A percentile compares a stretch with the other conserved stretches of the same genome.
phyloP scores from a whole-genome alignment of 495 filamentous ascomycete species.

The Neurospora hispaniola region DNA sequence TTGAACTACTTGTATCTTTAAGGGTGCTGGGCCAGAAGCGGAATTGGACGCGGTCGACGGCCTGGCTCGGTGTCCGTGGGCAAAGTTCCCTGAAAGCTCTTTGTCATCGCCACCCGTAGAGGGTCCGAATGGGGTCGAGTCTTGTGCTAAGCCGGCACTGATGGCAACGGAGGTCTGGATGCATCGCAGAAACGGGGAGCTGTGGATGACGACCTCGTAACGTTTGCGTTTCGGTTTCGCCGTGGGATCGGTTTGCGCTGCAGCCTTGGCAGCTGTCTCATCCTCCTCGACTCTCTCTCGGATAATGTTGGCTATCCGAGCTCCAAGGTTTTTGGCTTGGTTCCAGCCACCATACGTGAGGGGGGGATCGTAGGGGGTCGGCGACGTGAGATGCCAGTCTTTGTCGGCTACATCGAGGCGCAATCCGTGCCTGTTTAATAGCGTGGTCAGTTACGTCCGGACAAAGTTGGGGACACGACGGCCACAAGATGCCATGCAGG shows the following conservation, averaged over 20 bases:
- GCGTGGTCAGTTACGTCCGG: background rate
- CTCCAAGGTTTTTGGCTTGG: slow-evolving; percentile 68
- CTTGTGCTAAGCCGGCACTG: slow-evolving; percentile 74
- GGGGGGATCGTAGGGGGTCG: slow-evolving; percentile 90
- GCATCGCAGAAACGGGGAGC: slow-evolving; percentile 85
- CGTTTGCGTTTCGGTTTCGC: slow-evolving; percentile 37
- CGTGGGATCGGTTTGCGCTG: slow-evolving; percentile 5
- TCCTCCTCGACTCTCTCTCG: slow-evolving; percentile 33
- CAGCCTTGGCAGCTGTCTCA: slow-evolving; percentile 19
- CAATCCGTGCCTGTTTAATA: slow-evolving; percentile 62
- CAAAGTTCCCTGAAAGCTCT: background rate
- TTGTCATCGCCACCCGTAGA: slow-evolving; percentile 7
- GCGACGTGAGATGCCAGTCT: slow-evolving; percentile 90
- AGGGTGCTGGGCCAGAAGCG: background rate
- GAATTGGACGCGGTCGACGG: slow-evolving; percentile 3
- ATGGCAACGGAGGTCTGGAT: slow-evolving; percentile 88
- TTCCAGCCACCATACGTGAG: slow-evolving; percentile 92
- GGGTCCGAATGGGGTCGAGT: slow-evolving; percentile 26
- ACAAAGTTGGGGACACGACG: background rate
- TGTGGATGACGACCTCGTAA: slow-evolving; percentile 79
- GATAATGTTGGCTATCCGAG: slow-evolving; percentile 67
- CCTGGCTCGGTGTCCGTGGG: slow-evolving; percentile 3
- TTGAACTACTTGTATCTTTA: background rate
- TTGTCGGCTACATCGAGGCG: slow-evolving; percentile 89
- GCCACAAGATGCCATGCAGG: background rate